Evolutionary conservation across 257 asterid species (phyloP).

Genomic region (Gentiana dahurica): DNA sequence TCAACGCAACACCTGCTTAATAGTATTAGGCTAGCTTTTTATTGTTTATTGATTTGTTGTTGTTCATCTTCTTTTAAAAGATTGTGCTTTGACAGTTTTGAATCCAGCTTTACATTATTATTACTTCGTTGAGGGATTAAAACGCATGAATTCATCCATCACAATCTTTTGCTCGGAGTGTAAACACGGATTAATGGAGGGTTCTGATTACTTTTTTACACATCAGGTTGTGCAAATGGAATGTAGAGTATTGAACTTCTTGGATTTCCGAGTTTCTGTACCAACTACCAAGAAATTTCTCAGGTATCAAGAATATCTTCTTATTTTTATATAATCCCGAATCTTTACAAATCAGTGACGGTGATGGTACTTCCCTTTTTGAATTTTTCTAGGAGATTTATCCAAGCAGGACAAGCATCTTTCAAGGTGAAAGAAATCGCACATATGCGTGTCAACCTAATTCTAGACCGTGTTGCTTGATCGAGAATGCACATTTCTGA

Average conservation of each 20-base stretch:
- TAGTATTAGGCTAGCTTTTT: no score
- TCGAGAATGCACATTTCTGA: constrained; percentile 10
- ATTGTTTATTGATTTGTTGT: no score
- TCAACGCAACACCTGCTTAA: no score
- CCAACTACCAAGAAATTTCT: constrained; percentile 95
- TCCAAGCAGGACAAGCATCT: constrained; percentile 93
- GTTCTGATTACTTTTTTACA: background rate
- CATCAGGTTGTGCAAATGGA: constrained; percentile 87
- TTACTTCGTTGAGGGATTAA: no score
- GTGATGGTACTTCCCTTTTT: constrained; percentile 3
- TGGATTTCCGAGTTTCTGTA: constrained; percentile 65
- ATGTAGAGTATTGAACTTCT: constrained; percentile 47
- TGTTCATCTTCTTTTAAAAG: no score
- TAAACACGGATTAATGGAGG: no score
- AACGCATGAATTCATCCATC: no score
- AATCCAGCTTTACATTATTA: no score
- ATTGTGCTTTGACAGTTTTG: no score
- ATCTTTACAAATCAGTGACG: background rate
- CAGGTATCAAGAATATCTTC: constrained; percentile 32
- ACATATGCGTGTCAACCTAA: constrained; percentile 5
- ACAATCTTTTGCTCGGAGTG: no score
- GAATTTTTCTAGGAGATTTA: constrained; percentile 57
- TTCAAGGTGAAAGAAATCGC: constrained; percentile 39
- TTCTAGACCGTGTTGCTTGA: background rate
- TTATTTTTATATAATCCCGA: background rate